Percentiles rank a stretch among this genome's conserved stretches.
phyloP scores from a whole-genome alignment of 768 basidiomycete species.

The Gloeopeniophorella convolvens region DNA sequence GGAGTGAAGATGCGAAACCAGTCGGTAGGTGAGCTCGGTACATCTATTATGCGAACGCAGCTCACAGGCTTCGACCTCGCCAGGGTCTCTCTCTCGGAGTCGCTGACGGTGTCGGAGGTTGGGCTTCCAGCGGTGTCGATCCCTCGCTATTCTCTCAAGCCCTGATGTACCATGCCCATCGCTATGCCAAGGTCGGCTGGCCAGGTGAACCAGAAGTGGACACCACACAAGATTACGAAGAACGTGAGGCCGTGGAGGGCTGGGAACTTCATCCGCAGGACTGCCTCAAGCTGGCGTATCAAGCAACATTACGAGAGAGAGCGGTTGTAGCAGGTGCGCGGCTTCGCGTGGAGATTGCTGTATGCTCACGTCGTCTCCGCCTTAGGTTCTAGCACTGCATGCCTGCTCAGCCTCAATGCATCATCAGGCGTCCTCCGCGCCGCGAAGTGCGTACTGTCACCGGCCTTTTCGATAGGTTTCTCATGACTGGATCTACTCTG shows the following conservation, averaged over 20 bases:
- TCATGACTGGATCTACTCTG: slow-evolving; percentile 9
- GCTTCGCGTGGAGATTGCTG: not conserved
- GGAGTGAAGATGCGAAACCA: slow-evolving; percentile 59
- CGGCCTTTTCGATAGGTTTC: not conserved
- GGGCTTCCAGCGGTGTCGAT: slow-evolving; percentile 78
- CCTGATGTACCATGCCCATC: slow-evolving; percentile 80
- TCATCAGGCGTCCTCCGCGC: slow-evolving; percentile 68
- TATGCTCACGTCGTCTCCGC: slow-evolving; percentile 1
- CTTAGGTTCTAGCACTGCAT: slow-evolving; percentile 80
- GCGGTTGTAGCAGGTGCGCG: slow-evolving; percentile 32
- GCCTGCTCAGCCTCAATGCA: slow-evolving; percentile 66
- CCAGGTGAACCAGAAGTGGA: slow-evolving; percentile 80
- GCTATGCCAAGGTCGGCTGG: slow-evolving; percentile 68
- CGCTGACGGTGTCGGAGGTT: slow-evolving; percentile 92
- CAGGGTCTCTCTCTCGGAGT: slow-evolving; percentile 78
- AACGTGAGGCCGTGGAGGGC: slow-evolving; percentile 56
- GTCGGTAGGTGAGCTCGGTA: slow-evolving; percentile 52
- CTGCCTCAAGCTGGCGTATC: slow-evolving; percentile 67
- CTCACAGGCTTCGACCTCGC: slow-evolving; percentile 8
- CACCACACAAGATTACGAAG: slow-evolving; percentile 66
- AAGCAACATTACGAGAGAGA: slow-evolving; percentile 62
- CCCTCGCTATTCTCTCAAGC: slow-evolving; percentile 88
- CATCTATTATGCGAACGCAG: slow-evolving; percentile 3
- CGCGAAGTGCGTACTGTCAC: slow-evolving; percentile 52
- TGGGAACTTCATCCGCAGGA: slow-evolving; percentile 63